These are phyloP conservation scores for Euphrasia confusa DNA, from an alignment of 257 asterid genomes.

Conservation along the genomic window DNA sequence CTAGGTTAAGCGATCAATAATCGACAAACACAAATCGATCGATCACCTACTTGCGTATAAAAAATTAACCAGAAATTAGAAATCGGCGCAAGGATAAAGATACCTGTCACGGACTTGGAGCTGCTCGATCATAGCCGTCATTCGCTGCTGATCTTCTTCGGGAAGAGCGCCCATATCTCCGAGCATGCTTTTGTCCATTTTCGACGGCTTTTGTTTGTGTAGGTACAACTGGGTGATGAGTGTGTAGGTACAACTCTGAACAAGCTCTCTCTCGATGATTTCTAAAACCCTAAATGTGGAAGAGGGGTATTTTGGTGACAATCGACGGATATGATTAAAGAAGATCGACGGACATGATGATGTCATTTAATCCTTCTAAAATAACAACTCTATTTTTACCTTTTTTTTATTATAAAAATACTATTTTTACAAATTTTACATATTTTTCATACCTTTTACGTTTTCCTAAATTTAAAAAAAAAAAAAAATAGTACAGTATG, in stretches of 20 bases:
- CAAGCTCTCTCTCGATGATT: background rate
- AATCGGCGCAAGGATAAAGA: background rate
- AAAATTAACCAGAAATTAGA: background rate
- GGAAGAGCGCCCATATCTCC: slow-evolving; percentile 64
- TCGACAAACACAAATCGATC: background rate
- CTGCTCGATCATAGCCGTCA: slow-evolving; percentile 72
- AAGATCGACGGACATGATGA: background rate
- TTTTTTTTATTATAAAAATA: background rate
- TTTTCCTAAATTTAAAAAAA: no score
- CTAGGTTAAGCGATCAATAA: no score
- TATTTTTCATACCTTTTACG: no score
- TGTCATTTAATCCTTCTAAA: no score
- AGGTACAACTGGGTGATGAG: slow-evolving; percentile 10
- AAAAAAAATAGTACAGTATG: no score
- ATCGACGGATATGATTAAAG: slow-evolving; percentile 18
- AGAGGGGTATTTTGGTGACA: background rate
- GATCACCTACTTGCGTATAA: background rate
- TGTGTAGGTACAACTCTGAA: slow-evolving; percentile 17
- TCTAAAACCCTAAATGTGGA: slow-evolving; percentile 28
- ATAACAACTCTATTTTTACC: no score
- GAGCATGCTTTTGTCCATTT: slow-evolving; percentile 67
- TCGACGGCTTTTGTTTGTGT: background rate
- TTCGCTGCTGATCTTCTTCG: slow-evolving; percentile 56
- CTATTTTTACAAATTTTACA: background rate
- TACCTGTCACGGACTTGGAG: slow-evolving; percentile 78